phyloP scores from a whole-genome alignment of 2,329 filamentous ascomycete genomes.

The Calonectria multiphialidica region DNA sequence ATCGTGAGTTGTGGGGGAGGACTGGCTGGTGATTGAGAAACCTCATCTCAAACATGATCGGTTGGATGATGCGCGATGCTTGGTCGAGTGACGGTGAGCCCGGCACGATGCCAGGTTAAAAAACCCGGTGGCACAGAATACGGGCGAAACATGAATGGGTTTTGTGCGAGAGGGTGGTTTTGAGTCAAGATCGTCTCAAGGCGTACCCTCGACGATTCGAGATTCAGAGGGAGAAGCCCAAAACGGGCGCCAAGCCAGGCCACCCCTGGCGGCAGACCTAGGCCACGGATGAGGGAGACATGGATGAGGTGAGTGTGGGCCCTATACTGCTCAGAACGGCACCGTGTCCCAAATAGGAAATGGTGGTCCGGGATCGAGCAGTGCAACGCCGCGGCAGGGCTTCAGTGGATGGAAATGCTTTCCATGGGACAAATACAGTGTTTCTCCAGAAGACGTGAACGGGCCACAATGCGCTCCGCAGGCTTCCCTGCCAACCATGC shows the following conservation, averaged over 20 bases:
- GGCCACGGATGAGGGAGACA: conserved; percentile 35
- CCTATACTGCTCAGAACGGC: conserved; percentile 36
- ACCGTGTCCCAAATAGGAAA: conserved; percentile 41
- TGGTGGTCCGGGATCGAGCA: conserved; percentile 38
- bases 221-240: conserved; percentile 20
- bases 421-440: conserved; percentile 21
- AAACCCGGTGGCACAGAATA: conserved; percentile 59
- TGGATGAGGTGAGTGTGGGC: conserved; percentile 34
- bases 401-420: conserved; percentile 34
- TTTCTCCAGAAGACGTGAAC: conserved; percentile 13
- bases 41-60: conserved; percentile 16
- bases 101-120: conserved; percentile 54
- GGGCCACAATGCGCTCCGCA: conserved; percentile 20
- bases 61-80: conserved; percentile 10
- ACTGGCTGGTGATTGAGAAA: conserved; percentile 17
- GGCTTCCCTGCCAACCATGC: conserved; percentile 9
- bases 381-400: conserved; percentile 32
- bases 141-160: conserved; percentile 23
- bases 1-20: conserved; percentile 20
- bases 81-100: neutral
- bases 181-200: conserved; percentile 46
- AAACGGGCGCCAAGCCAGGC: conserved; percentile 34
- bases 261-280: conserved; percentile 34
- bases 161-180: conserved; percentile 24
- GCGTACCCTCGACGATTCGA: conserved; percentile 27